These are phyloP conservation scores for Xylariaceae sp. DNA, from an alignment of 2,329 filamentous ascomycete species.

Conservation along the genomic window DNA sequence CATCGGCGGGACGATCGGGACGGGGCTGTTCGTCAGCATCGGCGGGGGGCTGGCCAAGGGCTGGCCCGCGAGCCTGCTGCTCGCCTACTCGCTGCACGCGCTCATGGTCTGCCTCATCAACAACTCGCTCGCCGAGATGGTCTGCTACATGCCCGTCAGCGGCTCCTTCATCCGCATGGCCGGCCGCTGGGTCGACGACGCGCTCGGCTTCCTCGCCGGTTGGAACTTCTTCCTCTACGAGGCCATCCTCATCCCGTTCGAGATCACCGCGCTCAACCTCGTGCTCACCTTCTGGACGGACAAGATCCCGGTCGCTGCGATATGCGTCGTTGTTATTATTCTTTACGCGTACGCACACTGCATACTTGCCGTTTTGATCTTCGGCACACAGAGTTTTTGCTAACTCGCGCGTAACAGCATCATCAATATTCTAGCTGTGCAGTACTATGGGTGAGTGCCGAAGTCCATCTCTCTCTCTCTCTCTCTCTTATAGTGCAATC, in stretches of 20 bases:
- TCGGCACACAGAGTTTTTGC: not conserved
- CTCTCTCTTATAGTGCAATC: not conserved
- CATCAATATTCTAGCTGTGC: slow-evolving; percentile 30
- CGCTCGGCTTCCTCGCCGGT: slow-evolving; percentile 51
- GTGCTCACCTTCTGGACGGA: slow-evolving; percentile 43
- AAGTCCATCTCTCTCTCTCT: not conserved
- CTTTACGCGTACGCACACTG: slow-evolving; percentile 39
- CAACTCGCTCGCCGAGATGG: slow-evolving; percentile 63
- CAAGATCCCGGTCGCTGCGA: slow-evolving; percentile 41
- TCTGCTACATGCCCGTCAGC: slow-evolving; percentile 54
- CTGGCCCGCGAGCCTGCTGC: slow-evolving; percentile 48
- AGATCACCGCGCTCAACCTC: slow-evolving; percentile 36
- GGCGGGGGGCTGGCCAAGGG: slow-evolving; percentile 48
- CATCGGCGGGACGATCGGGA: slow-evolving; percentile 53
- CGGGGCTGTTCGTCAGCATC: slow-evolving; percentile 57
- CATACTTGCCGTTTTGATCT: slow-evolving; percentile 2
- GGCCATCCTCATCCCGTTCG: slow-evolving; percentile 37
- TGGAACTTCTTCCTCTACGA: slow-evolving; percentile 42
- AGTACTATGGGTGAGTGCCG: slow-evolving; percentile 28
- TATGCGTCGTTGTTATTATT: slow-evolving; percentile 36
- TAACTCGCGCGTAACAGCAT: slow-evolving; percentile 21
- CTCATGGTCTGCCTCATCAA: slow-evolving; percentile 54
- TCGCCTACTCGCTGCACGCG: slow-evolving; percentile 53
- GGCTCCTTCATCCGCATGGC: slow-evolving; percentile 61
- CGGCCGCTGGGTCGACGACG: slow-evolving; percentile 61